phyloP scores from a whole-genome alignment of 257 asterid genomes.

The Solanum tarapatanum region DNA sequence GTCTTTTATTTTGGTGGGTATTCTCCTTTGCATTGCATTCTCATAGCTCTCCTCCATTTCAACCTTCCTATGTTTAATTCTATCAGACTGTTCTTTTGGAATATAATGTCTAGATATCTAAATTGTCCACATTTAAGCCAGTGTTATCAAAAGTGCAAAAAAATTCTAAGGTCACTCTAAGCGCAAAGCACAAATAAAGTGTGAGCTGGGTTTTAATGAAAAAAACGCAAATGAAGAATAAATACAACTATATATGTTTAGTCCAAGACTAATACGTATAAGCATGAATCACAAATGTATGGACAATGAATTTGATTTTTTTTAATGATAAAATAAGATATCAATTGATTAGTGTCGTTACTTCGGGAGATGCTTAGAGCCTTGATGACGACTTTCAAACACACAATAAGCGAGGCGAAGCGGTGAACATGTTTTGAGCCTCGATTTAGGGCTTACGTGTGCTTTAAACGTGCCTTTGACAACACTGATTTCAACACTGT shows the following conservation, averaged over 20 bases:
- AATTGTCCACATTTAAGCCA: background rate
- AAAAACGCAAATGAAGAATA: background rate
- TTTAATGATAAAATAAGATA: background rate
- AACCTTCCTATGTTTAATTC: background rate
- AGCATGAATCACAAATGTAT: background rate
- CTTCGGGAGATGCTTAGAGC: background rate
- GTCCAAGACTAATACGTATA: background rate
- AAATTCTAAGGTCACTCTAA: background rate
- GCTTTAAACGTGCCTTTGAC: background rate
- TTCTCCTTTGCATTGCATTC: background rate
- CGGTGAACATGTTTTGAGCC: background rate
- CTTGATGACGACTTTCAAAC: background rate
- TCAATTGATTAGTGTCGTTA: background rate
- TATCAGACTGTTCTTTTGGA: background rate
- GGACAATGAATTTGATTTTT: background rate
- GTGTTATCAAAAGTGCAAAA: background rate
- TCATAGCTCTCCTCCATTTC: background rate
- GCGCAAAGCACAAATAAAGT: background rate
- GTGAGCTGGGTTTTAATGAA: background rate
- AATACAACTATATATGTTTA: background rate
- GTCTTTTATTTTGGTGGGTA: background rate
- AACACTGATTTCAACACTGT: background rate
- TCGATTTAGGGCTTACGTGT: background rate
- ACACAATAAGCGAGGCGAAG: background rate
- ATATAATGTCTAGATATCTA: background rate